Evolutionary conservation across 2,329 filamentous ascomycete species (phyloP).

Genomic region (Rhynchosporium graminicola): DNA sequence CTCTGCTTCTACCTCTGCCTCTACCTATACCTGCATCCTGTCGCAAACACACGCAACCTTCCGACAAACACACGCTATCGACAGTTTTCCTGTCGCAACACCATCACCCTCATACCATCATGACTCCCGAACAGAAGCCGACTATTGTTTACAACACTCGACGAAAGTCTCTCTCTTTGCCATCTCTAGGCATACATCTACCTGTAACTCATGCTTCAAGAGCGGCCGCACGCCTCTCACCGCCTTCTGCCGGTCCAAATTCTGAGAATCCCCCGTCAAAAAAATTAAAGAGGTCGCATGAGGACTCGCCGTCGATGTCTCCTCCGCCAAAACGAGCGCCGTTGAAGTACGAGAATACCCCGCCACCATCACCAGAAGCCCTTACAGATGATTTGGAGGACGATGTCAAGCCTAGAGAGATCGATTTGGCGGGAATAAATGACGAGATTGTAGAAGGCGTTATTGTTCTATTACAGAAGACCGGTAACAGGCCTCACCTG

Average conservation of each 20-base stretch:
- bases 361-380: constrained; percentile 71
- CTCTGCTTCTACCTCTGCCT: background rate
- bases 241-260: constrained; percentile 39
- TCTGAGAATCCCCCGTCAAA: constrained; percentile 54
- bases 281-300: constrained; percentile 78
- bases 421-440: constrained; percentile 82
- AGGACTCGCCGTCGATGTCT: constrained; percentile 47
- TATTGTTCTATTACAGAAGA: constrained; percentile 83
- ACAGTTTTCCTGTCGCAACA: constrained; percentile 33
- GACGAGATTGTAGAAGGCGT: constrained; percentile 95
- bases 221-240: constrained; percentile 47
- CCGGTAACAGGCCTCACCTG: constrained; percentile 87
- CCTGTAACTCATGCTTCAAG: constrained; percentile 65
- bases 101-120: constrained; percentile 13
- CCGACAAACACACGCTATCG: constrained; percentile 19
- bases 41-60: constrained; percentile 18
- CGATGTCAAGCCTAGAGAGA: constrained; percentile 52
- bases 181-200: constrained; percentile 89
- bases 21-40: background rate
- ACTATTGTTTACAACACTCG: constrained; percentile 95
- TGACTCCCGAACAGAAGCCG: constrained; percentile 24
- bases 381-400: constrained; percentile 44
- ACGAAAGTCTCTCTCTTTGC: constrained; percentile 90
- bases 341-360: constrained; percentile 68
- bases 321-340: constrained; percentile 45